Evolutionary conservation across 1,139 yeast genomes (phyloP), one percentile per base, ranked within the genome.

Genomic region (Entelexis paramagnoliae): DNA sequence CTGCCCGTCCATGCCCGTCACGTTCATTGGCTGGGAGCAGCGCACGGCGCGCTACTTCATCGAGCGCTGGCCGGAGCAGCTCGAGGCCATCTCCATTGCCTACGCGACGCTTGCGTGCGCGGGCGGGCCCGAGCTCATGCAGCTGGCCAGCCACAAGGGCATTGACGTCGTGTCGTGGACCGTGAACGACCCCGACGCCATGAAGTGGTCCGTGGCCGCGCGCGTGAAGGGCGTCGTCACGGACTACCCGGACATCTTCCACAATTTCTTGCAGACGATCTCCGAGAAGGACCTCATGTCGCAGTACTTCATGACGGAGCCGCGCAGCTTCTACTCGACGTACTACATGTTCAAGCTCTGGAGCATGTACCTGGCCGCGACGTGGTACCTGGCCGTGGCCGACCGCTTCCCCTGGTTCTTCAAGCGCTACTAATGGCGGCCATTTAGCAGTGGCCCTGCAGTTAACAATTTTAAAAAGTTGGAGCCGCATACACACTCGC

Each of bases 101-200:
- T 68, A 66, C 49, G 63, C 70, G 30, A 64, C 74, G 3, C 64
- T 77, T 2, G 69, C 74, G 61, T 67, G 75, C 1, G 56, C 63
- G 1, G 72, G 71, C 14, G 79, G 77, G 42, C 63, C 66, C 20
- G 55, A 61, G 1, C 58, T 71, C 17, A 60, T 72, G 50, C 55
- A 64, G 0, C 69, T 70, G 4, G 66, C 74, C 20, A 60, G 72
- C 20, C 54, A 68, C 4, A 71, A 77, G 45, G 70, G 75, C 51
- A 65, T 83, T 51, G 72, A 75, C 48, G 69, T 86, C 16, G 86
- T 79, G 66, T 69, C 84, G 20, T 89, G 97, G 97, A 89, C 97
- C 0, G 74, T 87, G 43, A 89, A 89, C 64, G 61, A 67, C 20
- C 64, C 64, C 11, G 60, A 62, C 24, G 68, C 68, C 40, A 70